Evolutionary conservation across 2,329 filamentous ascomycete species (phyloP), one percentile per base, ranked within the genome.

Genomic region (Eurotiales sp.): DNA sequence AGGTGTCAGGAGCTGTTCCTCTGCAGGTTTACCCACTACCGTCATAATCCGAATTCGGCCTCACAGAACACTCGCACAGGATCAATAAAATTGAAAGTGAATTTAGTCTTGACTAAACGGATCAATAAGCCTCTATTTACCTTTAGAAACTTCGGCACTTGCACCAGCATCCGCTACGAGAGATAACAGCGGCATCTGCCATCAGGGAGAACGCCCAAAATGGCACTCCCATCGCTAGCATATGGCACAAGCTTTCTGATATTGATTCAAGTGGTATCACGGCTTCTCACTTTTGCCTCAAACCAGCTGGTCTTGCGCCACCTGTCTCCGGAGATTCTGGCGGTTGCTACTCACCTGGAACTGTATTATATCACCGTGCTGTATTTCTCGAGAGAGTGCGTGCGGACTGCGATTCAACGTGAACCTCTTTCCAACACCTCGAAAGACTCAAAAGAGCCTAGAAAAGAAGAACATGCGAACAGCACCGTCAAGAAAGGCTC

Each of bases 361-460:
- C 83, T 97, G 1, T 96, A 91, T 68, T 91, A 92, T 54, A 86
- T 95, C 40, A 90, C 90, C 0, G 85, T 95, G n/a, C 79, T 99
- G 0, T 96, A 95, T 70, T 97, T 99, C 64, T 87, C 93, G 0
- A 82, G 93, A 34, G 93, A 99, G 71, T 92, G 87, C 62, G 74
- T 97, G 44, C 86, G 93, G 14, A 86, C 96, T n/a, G 90, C 92
- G 22, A 82, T 96, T 30, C 92, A 97, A 71, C 81, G 93, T 46
- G 87, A 91, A 59, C 73, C 75, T 12, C 59, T 69, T n/a, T 40
- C 19, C 25, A 43, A 41, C 56, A 59, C n/a, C 59, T 58, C 4
- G 37, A 10, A 42, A 3, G 30, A 43, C 40, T 41, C 46, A 48
- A 58, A 42, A 3, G 30, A 43, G 39, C 41, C 46, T 47, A 58